These are phyloP conservation scores for Penicillium verhagenii DNA, from an alignment of 495 filamentous ascomycete species.

Conservation along the genomic window DNA sequence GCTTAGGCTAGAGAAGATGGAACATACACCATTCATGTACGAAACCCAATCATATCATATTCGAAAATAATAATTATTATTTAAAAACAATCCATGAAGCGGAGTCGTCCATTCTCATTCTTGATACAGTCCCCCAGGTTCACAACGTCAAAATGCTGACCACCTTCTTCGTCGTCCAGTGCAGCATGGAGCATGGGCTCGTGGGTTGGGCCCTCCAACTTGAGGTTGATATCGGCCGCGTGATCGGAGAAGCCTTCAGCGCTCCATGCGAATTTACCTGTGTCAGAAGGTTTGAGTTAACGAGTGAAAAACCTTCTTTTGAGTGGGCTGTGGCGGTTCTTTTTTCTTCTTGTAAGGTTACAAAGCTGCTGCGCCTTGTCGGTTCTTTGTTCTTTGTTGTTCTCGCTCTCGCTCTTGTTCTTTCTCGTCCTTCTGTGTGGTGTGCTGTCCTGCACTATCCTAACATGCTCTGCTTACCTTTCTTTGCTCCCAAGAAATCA, in stretches of 20 bases:
- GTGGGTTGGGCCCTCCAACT: slow-evolving; percentile 17
- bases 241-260: slow-evolving; percentile 11
- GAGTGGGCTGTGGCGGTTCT: not conserved
- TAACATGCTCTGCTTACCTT: slow-evolving; percentile 27
- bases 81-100: slow-evolving; percentile 31
- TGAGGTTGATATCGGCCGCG: slow-evolving; percentile 15
- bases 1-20: too few species aligned
- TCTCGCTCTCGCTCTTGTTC: not conserved
- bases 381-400: not conserved
- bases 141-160: slow-evolving; percentile 5
- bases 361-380: too few species aligned
- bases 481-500: slow-evolving; percentile 15
- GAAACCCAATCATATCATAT: not conserved
- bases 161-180: slow-evolving; percentile 15
- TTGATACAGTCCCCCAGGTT: slow-evolving; percentile 28
- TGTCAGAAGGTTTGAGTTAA: not conserved
- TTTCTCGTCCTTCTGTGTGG: too few species aligned
- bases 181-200: slow-evolving; percentile 21
- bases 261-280: slow-evolving; percentile 27
- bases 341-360: not conserved
- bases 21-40: too few species aligned
- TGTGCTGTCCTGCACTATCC: too few species aligned
- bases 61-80: too few species aligned
- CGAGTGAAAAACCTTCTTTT: not conserved
- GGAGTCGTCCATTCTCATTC: slow-evolving; percentile 27